Conservation (phyloP, 2,329 filamentous ascomycete species). For the Fusarium hostae region DNA sequence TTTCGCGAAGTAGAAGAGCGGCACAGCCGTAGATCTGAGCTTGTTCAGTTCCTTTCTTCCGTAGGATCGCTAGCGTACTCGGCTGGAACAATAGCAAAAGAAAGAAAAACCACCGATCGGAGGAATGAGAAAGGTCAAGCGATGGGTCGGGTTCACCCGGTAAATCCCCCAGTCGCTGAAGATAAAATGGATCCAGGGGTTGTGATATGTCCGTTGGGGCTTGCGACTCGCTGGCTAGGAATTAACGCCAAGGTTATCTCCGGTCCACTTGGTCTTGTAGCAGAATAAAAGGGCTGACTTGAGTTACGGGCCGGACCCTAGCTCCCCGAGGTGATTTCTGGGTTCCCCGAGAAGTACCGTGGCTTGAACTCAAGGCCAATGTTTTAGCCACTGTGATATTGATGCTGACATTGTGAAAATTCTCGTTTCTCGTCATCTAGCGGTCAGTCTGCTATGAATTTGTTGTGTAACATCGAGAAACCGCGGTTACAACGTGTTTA, state of each 20-base stretch:
- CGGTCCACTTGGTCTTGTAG: neutral
- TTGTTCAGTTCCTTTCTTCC: neutral
- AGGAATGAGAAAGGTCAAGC: neutral
- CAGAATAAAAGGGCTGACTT: neutral
- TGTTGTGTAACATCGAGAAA: neutral
- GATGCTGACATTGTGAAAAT: neutral
- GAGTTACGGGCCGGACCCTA: constrained; percentile 18
- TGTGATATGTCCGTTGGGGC: neutral
- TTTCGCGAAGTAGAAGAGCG: too few relatives aligned
- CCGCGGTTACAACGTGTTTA: neutral
- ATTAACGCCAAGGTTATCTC: neutral
- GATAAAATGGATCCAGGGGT: neutral
- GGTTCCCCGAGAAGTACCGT: too few relatives aligned
- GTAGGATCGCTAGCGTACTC: neutral
- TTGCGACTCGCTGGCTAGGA: neutral
- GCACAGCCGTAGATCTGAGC: neutral
- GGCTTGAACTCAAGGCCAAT: neutral
- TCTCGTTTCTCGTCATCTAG: neutral
- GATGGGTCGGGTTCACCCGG: neutral
- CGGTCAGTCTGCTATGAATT: neutral
- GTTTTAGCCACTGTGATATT: neutral
- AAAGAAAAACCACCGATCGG: neutral
- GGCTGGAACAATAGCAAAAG: neutral
- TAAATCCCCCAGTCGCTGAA: neutral
- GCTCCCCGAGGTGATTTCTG: neutral